phyloP scores from a whole-genome alignment of 1,139 yeast genomes.

The Taiozyma sp. region DNA sequence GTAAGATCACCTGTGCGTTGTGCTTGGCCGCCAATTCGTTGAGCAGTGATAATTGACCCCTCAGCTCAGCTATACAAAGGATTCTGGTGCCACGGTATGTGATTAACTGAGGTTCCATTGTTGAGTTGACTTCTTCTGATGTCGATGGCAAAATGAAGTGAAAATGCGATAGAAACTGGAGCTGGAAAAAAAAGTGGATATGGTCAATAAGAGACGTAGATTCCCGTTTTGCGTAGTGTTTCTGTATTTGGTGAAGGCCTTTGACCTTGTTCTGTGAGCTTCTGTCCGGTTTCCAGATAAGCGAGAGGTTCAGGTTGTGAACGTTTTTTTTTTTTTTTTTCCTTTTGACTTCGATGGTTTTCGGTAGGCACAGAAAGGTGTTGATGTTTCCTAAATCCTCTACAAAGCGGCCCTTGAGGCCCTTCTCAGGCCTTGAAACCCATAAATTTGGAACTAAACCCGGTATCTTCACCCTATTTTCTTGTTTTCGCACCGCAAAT shows the following conservation, averaged over 20 bases:
- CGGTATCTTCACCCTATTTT: too few species aligned
- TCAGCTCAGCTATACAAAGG: constrained; percentile 49
- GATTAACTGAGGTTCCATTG: constrained; percentile 16
- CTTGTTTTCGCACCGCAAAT: not conserved
- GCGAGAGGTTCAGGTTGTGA: not conserved
- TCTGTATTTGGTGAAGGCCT: not conserved
- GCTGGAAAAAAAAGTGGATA: not conserved
- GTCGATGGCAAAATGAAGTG: not conserved
- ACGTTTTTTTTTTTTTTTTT: not conserved
- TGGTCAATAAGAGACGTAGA: not conserved
- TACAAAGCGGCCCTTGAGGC: not conserved
- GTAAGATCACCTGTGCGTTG: constrained; percentile 49
- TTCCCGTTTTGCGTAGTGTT: not conserved
- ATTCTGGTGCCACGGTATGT: constrained; percentile 32
- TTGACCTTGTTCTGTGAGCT: not conserved
- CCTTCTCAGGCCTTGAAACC: not conserved
- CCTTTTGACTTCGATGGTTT: not conserved
- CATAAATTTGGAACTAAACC: not conserved
- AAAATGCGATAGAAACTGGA: not conserved
- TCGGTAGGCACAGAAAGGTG: not conserved
- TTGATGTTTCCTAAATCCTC: not conserved
- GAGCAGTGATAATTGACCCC: constrained; percentile 44
- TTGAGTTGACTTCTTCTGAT: not conserved
- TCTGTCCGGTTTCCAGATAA: not conserved
- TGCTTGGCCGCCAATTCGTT: constrained; percentile 41